Evolutionary conservation across 2,329 filamentous ascomycete species (phyloP).

Genomic region (Cryphonectria parasitica): DNA sequence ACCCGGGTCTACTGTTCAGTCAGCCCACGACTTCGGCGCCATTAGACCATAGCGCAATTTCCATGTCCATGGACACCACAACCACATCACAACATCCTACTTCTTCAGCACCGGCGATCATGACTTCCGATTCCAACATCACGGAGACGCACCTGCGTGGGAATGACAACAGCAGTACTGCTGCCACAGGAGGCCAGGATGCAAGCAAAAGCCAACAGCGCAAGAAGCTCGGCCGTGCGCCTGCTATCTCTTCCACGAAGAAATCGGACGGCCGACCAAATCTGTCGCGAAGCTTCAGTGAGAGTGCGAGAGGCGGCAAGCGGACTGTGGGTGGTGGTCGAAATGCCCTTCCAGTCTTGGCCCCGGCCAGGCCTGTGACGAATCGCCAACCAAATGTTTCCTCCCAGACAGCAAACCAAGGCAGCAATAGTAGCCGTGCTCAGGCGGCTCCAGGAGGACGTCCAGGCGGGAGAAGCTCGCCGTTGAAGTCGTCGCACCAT

Average conservation of each 20-base stretch:
- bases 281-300: slow-evolving; percentile 59
- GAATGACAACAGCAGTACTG: slow-evolving; percentile 41
- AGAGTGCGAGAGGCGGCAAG: slow-evolving; percentile 49
- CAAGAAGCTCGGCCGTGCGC: slow-evolving; percentile 47
- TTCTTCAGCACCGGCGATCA: slow-evolving; percentile 29
- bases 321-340: slow-evolving; percentile 43
- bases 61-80: slow-evolving; percentile 21
- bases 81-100: slow-evolving; percentile 23
- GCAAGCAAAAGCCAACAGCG: slow-evolving; percentile 45
- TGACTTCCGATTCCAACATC: slow-evolving; percentile 35
- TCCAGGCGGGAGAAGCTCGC: slow-evolving; percentile 54
- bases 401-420: slow-evolving; percentile 4
- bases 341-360: slow-evolving; percentile 50
- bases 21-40: slow-evolving; percentile 50
- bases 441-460: slow-evolving; percentile 39
- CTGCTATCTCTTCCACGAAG: slow-evolving; percentile 52
- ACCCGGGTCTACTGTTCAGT: slow-evolving; percentile 63
- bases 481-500: slow-evolving; percentile 51
- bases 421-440: slow-evolving; percentile 39
- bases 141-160: slow-evolving; percentile 36
- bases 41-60: slow-evolving; percentile 42
- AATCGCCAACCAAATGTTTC: slow-evolving; percentile 29
- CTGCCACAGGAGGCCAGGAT: slow-evolving; percentile 51
- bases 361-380: slow-evolving; percentile 48
- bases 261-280: slow-evolving; percentile 53